phyloP scores from a whole-genome alignment of 179 eudicot species.

The Silene vulgaris region DNA sequence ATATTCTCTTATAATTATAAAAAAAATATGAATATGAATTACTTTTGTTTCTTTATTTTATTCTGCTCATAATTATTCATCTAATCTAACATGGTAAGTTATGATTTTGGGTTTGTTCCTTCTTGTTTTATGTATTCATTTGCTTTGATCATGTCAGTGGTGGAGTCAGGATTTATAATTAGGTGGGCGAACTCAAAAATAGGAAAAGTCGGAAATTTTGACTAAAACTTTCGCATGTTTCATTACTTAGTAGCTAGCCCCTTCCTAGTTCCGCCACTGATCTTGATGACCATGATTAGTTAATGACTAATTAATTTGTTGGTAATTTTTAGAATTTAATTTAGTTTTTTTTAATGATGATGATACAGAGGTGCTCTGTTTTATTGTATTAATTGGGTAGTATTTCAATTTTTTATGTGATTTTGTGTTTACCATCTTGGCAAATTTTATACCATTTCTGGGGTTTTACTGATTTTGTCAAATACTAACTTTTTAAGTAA shows the following conservation, averaged over 20 bases:
- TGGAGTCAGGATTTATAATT: too few relatives aligned
- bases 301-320: not conserved
- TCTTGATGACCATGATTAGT: not conserved
- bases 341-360: not conserved
- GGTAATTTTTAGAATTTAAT: not conserved
- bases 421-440: not conserved
- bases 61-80: not conserved
- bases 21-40: too few relatives aligned
- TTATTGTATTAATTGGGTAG: not conserved
- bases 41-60: not conserved
- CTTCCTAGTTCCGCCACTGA: too few relatives aligned
- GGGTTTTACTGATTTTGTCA: slow-evolving; percentile 15
- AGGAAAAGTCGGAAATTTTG: too few relatives aligned
- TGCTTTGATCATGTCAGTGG: not conserved
- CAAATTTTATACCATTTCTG: slow-evolving; percentile 6
- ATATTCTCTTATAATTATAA: too few relatives aligned
- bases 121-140: not conserved
- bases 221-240: not conserved
- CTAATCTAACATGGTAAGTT: not conserved
- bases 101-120: not conserved
- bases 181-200: too few relatives aligned
- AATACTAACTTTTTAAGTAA: slow-evolving; percentile 6
- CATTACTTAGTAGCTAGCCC: too few relatives aligned
- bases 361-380: slow-evolving; percentile 17
- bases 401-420: not conserved